Evolutionary conservation across 169 alveolate genomes (phyloP).

Genomic region (Pseudocohnilembus persalinus): DNA sequence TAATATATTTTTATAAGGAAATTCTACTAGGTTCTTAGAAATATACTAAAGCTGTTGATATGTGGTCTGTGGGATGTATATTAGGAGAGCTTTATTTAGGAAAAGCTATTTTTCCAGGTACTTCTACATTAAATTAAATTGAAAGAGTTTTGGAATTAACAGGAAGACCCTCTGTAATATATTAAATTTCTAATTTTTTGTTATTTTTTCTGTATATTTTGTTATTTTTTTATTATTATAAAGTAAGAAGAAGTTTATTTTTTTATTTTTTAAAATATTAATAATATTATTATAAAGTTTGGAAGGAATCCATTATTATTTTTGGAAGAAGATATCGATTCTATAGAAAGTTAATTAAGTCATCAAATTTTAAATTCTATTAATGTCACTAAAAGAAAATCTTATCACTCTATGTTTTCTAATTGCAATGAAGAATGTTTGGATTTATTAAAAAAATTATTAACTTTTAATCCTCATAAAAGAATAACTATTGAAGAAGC

Average conservation of each 20-base stretch:
- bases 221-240: too few species aligned
- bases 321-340: not conserved
- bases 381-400: slow-evolving; percentile 10
- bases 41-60: slow-evolving; percentile 58
- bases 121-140: slow-evolving; percentile 67
- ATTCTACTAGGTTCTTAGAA: slow-evolving; percentile 53
- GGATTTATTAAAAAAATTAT: slow-evolving; percentile 25
- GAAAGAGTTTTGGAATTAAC: slow-evolving; percentile 67
- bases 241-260: too few species aligned
- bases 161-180: slow-evolving; percentile 61
- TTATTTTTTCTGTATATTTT: not conserved
- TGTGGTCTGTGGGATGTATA: slow-evolving; percentile 80
- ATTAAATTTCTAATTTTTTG: not conserved
- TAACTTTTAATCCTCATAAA: slow-evolving; percentile 60
- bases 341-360: not conserved
- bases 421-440: slow-evolving; percentile 16
- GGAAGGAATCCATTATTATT: too few species aligned
- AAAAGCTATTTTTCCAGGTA: slow-evolving; percentile 73
- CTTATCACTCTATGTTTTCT: slow-evolving; percentile 20
- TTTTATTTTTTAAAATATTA: too few species aligned
- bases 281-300: too few species aligned
- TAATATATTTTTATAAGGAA: slow-evolving; percentile 25
- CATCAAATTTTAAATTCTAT: not conserved
- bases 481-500: slow-evolving; percentile 66
- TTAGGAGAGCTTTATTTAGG: slow-evolving; percentile 65